A percentile compares a stretch with the other conserved stretches of the same genome.
phyloP scores from a whole-genome alignment of 805 yeast genomes.

The Hemisphaericaspora nanyangensis region DNA sequence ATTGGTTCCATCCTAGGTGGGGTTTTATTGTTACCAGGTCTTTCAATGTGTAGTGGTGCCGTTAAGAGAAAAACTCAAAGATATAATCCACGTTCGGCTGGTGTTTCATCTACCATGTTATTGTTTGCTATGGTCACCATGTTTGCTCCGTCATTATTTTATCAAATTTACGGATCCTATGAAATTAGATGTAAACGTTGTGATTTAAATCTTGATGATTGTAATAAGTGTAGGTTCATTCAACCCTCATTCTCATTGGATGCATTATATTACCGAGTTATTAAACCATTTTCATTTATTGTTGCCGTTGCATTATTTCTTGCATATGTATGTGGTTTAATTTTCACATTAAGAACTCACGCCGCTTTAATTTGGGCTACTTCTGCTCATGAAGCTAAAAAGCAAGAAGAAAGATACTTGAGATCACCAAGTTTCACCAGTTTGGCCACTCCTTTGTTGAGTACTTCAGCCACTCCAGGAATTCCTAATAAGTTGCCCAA shows the following conservation, averaged over 20 bases:
- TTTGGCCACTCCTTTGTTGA: constrained; percentile 13
- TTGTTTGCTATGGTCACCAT: constrained; percentile 85
- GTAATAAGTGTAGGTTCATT: constrained; percentile 69
- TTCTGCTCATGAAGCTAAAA: constrained; percentile 30
- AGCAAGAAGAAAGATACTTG: constrained; percentile 21
- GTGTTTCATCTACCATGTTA: constrained; percentile 94
- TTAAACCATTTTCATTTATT: constrained; percentile 76
- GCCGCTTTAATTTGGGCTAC: constrained; percentile 94
- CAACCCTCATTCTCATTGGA: constrained; percentile 76
- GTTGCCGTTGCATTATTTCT: constrained; percentile 79
- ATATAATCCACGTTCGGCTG: constrained; percentile 94
- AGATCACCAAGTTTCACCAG: constrained; percentile 40
- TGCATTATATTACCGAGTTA: constrained; percentile 57
- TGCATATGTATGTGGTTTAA: constrained; percentile 83
- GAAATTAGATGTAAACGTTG: constrained; percentile 70
- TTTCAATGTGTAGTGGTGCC: constrained; percentile 98
- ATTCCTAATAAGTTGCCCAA: constrained; percentile 2
- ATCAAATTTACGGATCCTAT: constrained; percentile 86
- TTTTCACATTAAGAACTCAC: constrained; percentile 92
- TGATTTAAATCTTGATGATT: constrained; percentile 29
- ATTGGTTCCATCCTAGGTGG: constrained; percentile 93
- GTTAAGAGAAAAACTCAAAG: constrained; percentile 86
- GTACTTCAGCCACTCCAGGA: constrained; percentile 9
- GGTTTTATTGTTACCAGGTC: constrained; percentile 84
- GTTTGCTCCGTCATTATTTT: constrained; percentile 88